Base-by-base conservation (phyloP, 441 rosid genomes). In the Pelargonium australe region DNA sequence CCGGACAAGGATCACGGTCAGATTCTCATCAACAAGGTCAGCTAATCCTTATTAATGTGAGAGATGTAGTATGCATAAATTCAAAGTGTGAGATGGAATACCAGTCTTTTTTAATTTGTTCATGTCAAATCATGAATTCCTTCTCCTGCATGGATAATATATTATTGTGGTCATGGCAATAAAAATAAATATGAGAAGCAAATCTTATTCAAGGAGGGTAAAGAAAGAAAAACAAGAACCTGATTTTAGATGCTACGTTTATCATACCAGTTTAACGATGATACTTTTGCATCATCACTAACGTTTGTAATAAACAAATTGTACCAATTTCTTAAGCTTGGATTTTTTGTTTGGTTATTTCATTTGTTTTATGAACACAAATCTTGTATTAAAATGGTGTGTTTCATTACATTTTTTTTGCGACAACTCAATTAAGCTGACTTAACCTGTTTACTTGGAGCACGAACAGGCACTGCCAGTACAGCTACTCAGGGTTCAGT, bases 1-100 rank as follows among this genome's bases (percentile, higher is more conserved):
- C 84, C 0, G 79, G 84, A 65, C 85, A 78, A 28, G 89, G 81
- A 70, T 66, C 85, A 45, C 87, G 75, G 47, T 69, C 87, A 65
- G 88, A 81, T 76, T 63, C 83, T 80, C 85, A 68, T 63, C 84
- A 77, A 70, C 87, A 83, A 34, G 96, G 97, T 91, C 84, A 76
- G 53, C 53, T 47, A 47, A 10, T 47, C 12, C 1, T 9, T 47
- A 12, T 47, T 11, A 47, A 3, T 47, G n/a, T 10, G 31, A 25
- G 31, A 25, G 31, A 47, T 47, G 53, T 47, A 2, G 11, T 13
- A 9, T 47, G 53, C n/a, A 47, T 47, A 25, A 25, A 25, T 47
- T 47, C 13, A 47, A 47, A 47, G 10, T 47, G 53, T 47, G 53
- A 47, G 53, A 47, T 47, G n/a, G 11, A 47, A 2, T 10, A 10